Conservation (phyloP, 2,329 filamentous ascomycete species). For the Diplodia corticola region DNA sequence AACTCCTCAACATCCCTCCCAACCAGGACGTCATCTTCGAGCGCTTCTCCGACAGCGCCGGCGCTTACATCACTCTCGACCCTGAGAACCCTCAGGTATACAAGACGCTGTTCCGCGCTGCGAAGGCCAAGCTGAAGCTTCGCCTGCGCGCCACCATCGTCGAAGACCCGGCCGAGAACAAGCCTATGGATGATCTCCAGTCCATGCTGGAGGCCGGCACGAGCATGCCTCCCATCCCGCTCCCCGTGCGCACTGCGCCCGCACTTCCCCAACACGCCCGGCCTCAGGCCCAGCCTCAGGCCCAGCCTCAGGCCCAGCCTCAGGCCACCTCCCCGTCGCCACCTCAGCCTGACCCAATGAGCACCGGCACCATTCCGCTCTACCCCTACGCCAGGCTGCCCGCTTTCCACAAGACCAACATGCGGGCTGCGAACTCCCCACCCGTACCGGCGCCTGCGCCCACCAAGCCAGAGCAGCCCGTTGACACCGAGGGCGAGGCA, state of each 20-base stretch:
- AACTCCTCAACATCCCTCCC: conserved; percentile 64
- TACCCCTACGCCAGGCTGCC: conserved; percentile 23
- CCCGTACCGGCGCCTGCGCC: neutral
- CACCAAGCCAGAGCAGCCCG: neutral
- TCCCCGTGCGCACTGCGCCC: conserved; percentile 7
- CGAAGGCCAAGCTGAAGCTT: conserved; percentile 97
- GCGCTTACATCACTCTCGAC: conserved; percentile 76
- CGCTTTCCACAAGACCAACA: conserved; percentile 25
- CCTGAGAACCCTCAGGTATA: conserved; percentile 77
- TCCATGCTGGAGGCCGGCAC: conserved; percentile 3
- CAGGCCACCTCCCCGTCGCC: conserved; percentile 7
- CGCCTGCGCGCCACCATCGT: conserved; percentile 73
- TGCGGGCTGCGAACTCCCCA: conserved; percentile 4
- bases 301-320: conserved; percentile 13
- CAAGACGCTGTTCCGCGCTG: conserved; percentile 94
- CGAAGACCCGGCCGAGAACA: conserved; percentile 24
- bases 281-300: neutral
- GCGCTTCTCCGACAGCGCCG: conserved; percentile 92
- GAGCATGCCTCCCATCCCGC: conserved; percentile 8
- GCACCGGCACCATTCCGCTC: conserved; percentile 20
- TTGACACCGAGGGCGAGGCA: conserved; percentile 37
- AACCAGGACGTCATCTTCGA: conserved; percentile 71
- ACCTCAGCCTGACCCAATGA: neutral
- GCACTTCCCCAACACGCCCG: conserved; percentile 4
- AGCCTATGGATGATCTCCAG: neutral